Conservation (phyloP, 208 protist genomes). For the Leishmania martiniquensis region DNA sequence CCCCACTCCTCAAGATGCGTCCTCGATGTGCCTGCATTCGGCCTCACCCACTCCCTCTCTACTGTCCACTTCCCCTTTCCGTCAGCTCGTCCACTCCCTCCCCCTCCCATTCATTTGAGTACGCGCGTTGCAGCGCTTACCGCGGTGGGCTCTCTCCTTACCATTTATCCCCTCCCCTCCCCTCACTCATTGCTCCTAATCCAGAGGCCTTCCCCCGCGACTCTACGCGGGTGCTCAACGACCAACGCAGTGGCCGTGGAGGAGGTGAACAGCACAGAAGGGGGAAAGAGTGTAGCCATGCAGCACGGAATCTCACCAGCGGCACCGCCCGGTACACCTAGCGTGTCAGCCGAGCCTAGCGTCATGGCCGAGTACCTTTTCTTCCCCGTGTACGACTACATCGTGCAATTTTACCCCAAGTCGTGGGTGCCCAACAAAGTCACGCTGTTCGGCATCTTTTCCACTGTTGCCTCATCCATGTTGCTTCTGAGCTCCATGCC, state of each 20-base stretch:
- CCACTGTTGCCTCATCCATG: slow-evolving; percentile 71
- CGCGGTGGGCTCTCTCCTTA: not conserved
- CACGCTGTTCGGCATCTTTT: slow-evolving; percentile 74
- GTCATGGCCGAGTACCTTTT: slow-evolving; percentile 79
- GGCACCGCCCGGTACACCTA: slow-evolving; percentile 36
- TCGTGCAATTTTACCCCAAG: slow-evolving; percentile 61
- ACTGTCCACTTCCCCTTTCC: too few relatives aligned
- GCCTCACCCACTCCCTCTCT: not conserved
- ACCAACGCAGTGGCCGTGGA: not conserved
- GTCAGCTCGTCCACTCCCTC: too few relatives aligned
- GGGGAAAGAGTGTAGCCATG: not conserved
- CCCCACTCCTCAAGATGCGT: not conserved
- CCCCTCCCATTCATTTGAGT: too few relatives aligned
- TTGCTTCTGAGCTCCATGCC: slow-evolving; percentile 83
- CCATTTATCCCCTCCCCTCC: not conserved
- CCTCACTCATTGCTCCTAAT: slow-evolving; percentile 1
- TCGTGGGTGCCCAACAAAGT: slow-evolving; percentile 85
- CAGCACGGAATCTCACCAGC: slow-evolving; percentile 29
- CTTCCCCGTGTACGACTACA: slow-evolving; percentile 83
- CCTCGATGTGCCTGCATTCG: not conserved
- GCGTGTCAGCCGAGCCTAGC: slow-evolving; percentile 55
- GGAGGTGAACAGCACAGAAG: not conserved
- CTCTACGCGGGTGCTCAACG: not conserved
- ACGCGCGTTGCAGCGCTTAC: too few relatives aligned
- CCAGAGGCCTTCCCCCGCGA: not conserved